Percentiles rank a stretch among this genome's conserved stretches.
Evolutionary conservation across 768 basidiomycete species (phyloP).

Genomic region (Leucosporidium yakuticum): DNA sequence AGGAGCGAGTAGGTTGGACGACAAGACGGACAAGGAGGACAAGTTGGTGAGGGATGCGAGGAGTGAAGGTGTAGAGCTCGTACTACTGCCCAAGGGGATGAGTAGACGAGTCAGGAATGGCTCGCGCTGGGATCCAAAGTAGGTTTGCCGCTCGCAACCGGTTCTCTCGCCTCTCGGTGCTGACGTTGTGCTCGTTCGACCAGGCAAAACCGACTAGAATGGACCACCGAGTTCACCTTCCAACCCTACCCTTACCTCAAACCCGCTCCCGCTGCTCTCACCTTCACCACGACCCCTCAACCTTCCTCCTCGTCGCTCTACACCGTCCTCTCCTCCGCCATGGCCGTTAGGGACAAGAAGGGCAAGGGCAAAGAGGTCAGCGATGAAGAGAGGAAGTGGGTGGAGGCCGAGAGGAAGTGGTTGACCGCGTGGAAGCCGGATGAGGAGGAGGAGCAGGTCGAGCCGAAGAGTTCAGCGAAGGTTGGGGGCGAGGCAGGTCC

Average conservation of each 20-base stretch:
- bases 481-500: neutral
- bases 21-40: constrained; percentile 30
- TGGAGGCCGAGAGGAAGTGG: constrained; percentile 9
- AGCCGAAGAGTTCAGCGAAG: no score
- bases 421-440: constrained; percentile 1
- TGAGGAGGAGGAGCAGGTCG: no score
- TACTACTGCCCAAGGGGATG: constrained; percentile 34
- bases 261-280: neutral
- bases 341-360: constrained; percentile 18
- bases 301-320: constrained; percentile 9
- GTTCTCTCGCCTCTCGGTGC: neutral
- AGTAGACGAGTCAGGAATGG: constrained; percentile 24
- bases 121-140: constrained; percentile 31
- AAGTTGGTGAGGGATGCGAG: constrained; percentile 27
- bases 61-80: constrained; percentile 26
- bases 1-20: constrained; percentile 21
- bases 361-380: constrained; percentile 23
- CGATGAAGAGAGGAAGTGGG: constrained; percentile 19
- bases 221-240: constrained; percentile 29
- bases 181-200: no score
- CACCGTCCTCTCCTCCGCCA: constrained; percentile 3
- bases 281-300: constrained; percentile 12
- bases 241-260: constrained; percentile 21
- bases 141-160: neutral
- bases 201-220: constrained; percentile 29